Evolutionary conservation across 1,139 yeast genomes (phyloP).

Genomic region (Geotrichum phurueaensis): DNA sequence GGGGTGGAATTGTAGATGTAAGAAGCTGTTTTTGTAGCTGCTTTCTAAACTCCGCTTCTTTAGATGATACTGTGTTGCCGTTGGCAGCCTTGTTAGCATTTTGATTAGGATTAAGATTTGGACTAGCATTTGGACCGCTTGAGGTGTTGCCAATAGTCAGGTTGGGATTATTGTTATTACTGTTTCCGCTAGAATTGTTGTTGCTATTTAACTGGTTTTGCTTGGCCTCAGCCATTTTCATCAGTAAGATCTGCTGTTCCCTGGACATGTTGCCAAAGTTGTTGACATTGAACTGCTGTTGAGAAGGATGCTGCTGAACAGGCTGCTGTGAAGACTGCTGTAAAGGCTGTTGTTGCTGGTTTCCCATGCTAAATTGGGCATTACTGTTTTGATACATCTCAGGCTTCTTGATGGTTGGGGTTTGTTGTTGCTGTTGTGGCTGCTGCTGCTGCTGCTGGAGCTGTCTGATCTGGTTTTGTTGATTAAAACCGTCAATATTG

Average conservation of each 20-base stretch:
- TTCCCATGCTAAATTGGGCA: not conserved
- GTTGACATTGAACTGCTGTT: not conserved
- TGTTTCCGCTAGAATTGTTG: not conserved
- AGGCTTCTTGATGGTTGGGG: not conserved
- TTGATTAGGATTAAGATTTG: not conserved
- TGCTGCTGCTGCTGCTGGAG: not conserved
- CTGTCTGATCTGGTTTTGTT: not conserved
- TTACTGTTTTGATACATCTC: not conserved
- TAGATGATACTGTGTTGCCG: not conserved
- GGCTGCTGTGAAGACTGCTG: not conserved
- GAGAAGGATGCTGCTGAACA: not conserved
- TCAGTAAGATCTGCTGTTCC: not conserved
- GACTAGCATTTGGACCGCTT: not conserved
- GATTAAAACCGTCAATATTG: not conserved
- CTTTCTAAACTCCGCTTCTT: conserved; percentile 7
- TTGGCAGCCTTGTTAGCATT: not conserved
- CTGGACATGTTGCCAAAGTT: not conserved
- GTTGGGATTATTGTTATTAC: not conserved
- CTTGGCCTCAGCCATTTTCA: not conserved
- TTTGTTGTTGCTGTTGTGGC: conserved; percentile 12
- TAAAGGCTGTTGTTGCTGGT: not conserved
- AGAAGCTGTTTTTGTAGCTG: conserved; percentile 3
- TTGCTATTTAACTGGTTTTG: not conserved
- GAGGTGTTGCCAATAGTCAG: not conserved
- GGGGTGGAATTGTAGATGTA: conserved; percentile 1